phyloP scores from a whole-genome alignment of 2,329 filamentous ascomycete genomes.

The Aureobasidium melanogenum region DNA sequence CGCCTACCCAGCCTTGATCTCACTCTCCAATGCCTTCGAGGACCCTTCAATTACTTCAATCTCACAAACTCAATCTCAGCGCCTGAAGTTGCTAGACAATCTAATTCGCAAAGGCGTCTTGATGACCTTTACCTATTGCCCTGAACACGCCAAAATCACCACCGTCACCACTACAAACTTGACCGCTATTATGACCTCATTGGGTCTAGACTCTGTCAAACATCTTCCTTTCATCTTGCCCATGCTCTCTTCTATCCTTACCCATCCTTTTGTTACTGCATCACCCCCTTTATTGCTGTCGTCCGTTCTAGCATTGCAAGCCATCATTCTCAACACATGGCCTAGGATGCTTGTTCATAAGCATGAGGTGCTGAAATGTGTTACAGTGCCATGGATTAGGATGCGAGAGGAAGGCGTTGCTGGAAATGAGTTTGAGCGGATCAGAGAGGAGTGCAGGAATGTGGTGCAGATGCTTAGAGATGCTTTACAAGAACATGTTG shows the following conservation, averaged over 20 bases:
- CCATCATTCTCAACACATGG: conserved; percentile 57
- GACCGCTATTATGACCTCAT: conserved; percentile 40
- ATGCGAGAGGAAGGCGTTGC: conserved; percentile 13
- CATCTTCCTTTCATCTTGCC: conserved; percentile 63
- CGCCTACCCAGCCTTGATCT: conserved; percentile 59
- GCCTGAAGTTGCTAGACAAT: conserved; percentile 34
- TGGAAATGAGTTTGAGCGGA: conserved; percentile 7
- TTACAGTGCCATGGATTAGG: conserved; percentile 35
- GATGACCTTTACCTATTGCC: conserved; percentile 45
- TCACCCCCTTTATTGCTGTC: conserved; percentile 46
- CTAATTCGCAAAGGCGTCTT: conserved; percentile 36
- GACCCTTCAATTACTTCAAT: conserved; percentile 16
- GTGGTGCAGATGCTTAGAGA: conserved; percentile 20
- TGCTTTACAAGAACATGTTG: conserved; percentile 17
- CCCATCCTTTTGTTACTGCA: conserved; percentile 57
- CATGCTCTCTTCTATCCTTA: conserved; percentile 54
- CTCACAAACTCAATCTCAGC: conserved; percentile 18
- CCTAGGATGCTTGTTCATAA: conserved; percentile 56
- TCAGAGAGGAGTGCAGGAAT: conserved; percentile 16
- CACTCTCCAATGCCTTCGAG: conserved; percentile 34
- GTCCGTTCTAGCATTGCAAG: conserved; percentile 46
- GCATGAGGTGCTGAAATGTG: conserved; percentile 53
- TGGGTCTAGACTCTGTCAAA: conserved; percentile 57
- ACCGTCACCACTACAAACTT: conserved; percentile 47
- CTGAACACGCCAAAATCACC: conserved; percentile 50